phyloP scores from a whole-genome alignment of 2,329 filamentous ascomycete species.

The Paecilomyces sp. region DNA sequence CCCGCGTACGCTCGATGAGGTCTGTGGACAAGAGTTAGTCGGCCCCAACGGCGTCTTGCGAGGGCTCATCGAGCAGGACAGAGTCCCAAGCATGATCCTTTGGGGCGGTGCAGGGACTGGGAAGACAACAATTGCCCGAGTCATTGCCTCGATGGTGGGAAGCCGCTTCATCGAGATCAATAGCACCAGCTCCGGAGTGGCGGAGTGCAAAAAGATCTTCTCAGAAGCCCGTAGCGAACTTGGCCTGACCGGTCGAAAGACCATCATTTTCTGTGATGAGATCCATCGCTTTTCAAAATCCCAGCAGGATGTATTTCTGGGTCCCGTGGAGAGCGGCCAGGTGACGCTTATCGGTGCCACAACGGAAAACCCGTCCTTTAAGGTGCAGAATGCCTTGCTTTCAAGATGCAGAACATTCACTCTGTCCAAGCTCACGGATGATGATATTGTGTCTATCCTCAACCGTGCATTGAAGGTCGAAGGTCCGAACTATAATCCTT shows the following conservation, averaged over 20 bases:
- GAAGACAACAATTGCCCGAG: conserved; percentile 69
- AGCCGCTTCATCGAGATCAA: conserved; percentile 93
- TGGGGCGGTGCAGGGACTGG: conserved; percentile 53
- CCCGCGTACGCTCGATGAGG: conserved; percentile 72
- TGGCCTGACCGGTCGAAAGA: conserved; percentile 74
- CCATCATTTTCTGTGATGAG: conserved; percentile 96
- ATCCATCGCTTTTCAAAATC: conserved; percentile 86
- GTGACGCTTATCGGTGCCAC: conserved; percentile 92
- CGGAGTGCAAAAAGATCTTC: conserved; percentile 89
- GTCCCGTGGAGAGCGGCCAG: conserved; percentile 82
- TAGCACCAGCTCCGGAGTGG: conserved; percentile 79
- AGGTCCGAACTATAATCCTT: conserved; percentile 41
- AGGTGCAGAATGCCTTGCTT: conserved; percentile 78
- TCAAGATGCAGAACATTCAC: conserved; percentile 90
- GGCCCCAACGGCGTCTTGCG: conserved; percentile 77
- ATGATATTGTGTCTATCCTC: conserved; percentile 67
- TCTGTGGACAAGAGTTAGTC: conserved; percentile 87
- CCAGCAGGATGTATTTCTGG: conserved; percentile 92
- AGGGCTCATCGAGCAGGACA: conserved; percentile 74
- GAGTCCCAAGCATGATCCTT: conserved; percentile 89
- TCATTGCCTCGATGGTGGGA: conserved; percentile 75
- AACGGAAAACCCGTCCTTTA: conserved; percentile 95
- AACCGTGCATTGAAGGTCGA: conserved; percentile 65
- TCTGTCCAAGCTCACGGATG: conserved; percentile 63
- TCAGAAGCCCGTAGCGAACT: conserved; percentile 74